Conservation (phyloP, 345 rosid species). For the Citrus inodora region DNA sequence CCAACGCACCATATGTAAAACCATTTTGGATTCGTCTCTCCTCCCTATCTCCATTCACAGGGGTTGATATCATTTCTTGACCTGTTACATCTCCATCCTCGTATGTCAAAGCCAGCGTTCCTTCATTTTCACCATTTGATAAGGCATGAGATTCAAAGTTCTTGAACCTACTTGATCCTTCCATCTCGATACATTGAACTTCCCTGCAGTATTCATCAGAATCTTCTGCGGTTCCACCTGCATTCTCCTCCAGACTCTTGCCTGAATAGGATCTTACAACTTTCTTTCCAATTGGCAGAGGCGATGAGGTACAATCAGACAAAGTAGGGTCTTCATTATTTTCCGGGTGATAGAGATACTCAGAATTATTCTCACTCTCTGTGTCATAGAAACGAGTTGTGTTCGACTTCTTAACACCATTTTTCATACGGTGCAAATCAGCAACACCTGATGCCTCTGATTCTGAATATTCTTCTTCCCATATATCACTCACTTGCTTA, state of each 20-base stretch:
- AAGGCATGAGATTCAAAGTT: constrained; percentile 25
- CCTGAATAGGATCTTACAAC: constrained; percentile 34
- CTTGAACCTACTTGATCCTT: constrained; percentile 36
- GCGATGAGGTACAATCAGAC: constrained; percentile 48
- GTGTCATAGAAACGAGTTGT: constrained; percentile 24
- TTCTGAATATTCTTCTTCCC: constrained; percentile 70
- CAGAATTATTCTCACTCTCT: constrained; percentile 44
- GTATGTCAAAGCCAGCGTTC: constrained; percentile 24
- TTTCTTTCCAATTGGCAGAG: constrained; percentile 41
- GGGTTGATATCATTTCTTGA: constrained; percentile 23
- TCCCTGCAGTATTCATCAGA: constrained; percentile 84
- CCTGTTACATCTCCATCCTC: constrained; percentile 29
- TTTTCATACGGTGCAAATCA: constrained; percentile 22
- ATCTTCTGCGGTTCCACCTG: constrained; percentile 29
- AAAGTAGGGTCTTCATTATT: constrained; percentile 36
- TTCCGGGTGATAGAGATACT: constrained; percentile 26
- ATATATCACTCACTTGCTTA: constrained; percentile 35
- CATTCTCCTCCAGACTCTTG: constrained; percentile 34
- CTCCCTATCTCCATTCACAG: constrained; percentile 36
- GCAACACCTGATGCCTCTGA: constrained; percentile 56
- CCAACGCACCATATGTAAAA: constrained; percentile 39
- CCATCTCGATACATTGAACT: constrained; percentile 77
- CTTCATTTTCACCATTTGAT: constrained; percentile 38
- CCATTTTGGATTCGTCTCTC: constrained; percentile 37
- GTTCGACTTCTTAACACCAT: constrained; percentile 21